These are phyloP conservation scores for Aspergillus tanneri DNA, from an alignment of 2,329 filamentous ascomycete species.

Conservation along the genomic window DNA sequence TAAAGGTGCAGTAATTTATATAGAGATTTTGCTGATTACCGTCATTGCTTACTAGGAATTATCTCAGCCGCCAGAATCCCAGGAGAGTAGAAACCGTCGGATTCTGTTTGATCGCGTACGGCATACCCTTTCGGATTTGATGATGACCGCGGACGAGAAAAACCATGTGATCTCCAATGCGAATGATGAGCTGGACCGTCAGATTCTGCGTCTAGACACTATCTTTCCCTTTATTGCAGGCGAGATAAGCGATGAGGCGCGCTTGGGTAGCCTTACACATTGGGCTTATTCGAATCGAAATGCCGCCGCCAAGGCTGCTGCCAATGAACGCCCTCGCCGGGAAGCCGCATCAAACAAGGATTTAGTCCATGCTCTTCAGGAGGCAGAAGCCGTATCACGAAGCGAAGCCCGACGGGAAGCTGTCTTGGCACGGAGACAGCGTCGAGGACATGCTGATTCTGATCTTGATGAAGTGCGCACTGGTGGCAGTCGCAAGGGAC, in stretches of 20 bases:
- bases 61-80: constrained; percentile 31
- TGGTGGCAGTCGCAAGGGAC: constrained; percentile 54
- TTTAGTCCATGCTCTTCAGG: constrained; percentile 67
- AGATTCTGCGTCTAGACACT: constrained; percentile 79
- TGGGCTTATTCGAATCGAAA: constrained; percentile 92
- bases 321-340: constrained; percentile 70
- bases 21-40: not conserved
- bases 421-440: constrained; percentile 71
- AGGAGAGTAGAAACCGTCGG: constrained; percentile 49
- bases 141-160: constrained; percentile 92
- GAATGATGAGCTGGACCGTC: constrained; percentile 82
- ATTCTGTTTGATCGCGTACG: constrained; percentile 77
- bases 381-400: constrained; percentile 78
- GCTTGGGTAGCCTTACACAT: constrained; percentile 85
- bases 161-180: constrained; percentile 94
- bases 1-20: not conserved
- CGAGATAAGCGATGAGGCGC: constrained; percentile 92
- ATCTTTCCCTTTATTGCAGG: constrained; percentile 81
- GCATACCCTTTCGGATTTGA: constrained; percentile 75
- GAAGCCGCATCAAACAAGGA: constrained; percentile 75
- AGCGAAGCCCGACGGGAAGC: constrained; percentile 84
- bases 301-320: constrained; percentile 54
- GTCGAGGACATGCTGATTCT: constrained; percentile 70
- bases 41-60: constrained; percentile 22
- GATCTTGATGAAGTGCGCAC: constrained; percentile 69